Conservation (phyloP, 2,329 filamentous ascomycete species). For the Scortechinia acanthostroma region DNA sequence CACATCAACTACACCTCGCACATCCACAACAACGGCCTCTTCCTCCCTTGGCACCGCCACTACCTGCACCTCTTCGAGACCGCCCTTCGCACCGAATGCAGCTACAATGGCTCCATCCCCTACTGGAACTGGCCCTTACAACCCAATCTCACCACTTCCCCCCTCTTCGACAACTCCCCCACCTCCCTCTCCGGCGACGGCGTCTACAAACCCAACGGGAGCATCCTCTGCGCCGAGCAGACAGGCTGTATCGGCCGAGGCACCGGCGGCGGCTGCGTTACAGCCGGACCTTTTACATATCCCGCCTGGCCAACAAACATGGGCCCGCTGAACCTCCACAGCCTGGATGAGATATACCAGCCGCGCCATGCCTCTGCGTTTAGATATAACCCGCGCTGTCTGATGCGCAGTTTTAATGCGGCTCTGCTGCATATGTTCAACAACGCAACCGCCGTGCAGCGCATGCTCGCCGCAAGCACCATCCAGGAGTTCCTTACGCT, state of each 20-base stretch:
- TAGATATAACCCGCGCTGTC: slow-evolving; percentile 6
- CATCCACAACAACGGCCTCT: slow-evolving; percentile 8
- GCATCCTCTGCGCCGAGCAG: slow-evolving; percentile 12
- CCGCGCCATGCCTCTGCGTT: too few relatives aligned
- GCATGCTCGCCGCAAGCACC: too few relatives aligned
- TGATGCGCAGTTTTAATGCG: slow-evolving; percentile 9
- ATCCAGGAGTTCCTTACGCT: neutral
- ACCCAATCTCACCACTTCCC: slow-evolving; percentile 8
- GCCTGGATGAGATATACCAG: slow-evolving; percentile 8
- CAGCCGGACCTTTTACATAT: slow-evolving; percentile 18
- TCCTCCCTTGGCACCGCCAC: slow-evolving; percentile 34
- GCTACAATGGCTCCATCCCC: slow-evolving; percentile 32
- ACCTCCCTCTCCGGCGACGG: slow-evolving; percentile 24
- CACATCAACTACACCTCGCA: too few relatives aligned
- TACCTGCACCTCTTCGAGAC: slow-evolving; percentile 30
- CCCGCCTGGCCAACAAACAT: too few relatives aligned
- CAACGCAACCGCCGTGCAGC: slow-evolving; percentile 4
- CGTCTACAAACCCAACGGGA: too few relatives aligned
- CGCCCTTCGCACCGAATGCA: slow-evolving; percentile 30
- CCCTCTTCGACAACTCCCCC: slow-evolving; percentile 9
- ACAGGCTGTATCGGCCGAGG: slow-evolving; percentile 8
- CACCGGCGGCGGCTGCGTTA: slow-evolving; percentile 14
- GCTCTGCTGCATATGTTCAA: slow-evolving; percentile 3
- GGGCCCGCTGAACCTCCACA: slow-evolving; percentile 15
- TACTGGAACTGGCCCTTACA: slow-evolving; percentile 24